Base-by-base conservation (phyloP, 1,284 basidiomycete species). In the Fistulinella cinereoalba region DNA sequence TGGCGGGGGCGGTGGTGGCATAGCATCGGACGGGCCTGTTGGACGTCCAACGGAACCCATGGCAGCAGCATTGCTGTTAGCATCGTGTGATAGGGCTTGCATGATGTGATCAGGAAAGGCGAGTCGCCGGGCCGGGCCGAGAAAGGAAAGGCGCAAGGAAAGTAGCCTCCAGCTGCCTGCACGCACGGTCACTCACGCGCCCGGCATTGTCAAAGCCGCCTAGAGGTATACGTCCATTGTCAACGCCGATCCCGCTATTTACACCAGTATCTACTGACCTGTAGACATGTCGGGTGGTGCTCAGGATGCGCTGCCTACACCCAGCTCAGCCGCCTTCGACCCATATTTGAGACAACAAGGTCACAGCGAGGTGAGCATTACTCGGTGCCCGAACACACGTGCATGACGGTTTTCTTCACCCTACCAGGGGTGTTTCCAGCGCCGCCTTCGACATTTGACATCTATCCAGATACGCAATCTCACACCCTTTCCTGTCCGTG, bases 381-480 rank as follows among this genome's bases (percentile, higher is more conserved):
- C n/a, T n/a, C n/a, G n/a, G 36, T 24, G 22, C 27, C 39, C 22
- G 28, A 38, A 29, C 23, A 25, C 16, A 32, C 39, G 22, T 25
- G 37, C 29, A 31, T 21, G 27, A 46, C 32, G 5, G 16, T 16
- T 11, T 1, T 12, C 43, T 18, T 11, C 42, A 18, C 29, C 18
- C 24, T n/a, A n/a, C 11, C 32, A 65, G 62, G 49, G 42, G 31
- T 54, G 7, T 52, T 52, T 57, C 23, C 64, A 90, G 80, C 80
- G 80, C 56, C 83, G 85, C 32, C 71, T 89, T 51, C 80, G 88
- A 54, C 88, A 92, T 68, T 75, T 92, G 42, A 75, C 77, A 38
- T 75, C 80, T 29, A 73, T 92, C 47, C 83, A 88, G 68, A 72
- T 92, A 52, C 79, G 83, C 51, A 92, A 92, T 59, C 71, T 92